Evolutionary conservation across 768 basidiomycete species (phyloP), one percentile per base, ranked within the genome.

Genomic region (Phallus indusiatus): DNA sequence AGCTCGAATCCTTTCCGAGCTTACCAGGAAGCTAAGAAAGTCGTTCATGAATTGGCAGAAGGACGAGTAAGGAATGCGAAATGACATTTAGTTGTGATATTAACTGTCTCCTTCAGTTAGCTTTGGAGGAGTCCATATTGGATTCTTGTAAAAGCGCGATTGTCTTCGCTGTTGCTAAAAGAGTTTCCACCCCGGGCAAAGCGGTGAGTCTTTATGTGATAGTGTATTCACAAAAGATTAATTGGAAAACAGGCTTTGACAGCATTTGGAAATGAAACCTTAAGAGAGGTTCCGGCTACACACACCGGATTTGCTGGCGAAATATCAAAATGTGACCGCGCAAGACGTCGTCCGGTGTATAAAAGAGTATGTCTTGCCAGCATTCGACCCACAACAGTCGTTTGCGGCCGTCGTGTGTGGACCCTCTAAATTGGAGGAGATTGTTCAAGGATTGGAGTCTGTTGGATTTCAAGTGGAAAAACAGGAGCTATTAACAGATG

Each of bases 121-220:
- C 80, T 46, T 74, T 99, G 9, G 88, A 92, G 42, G 79, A 85
- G 55, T 86, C 88, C 0, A 83, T 84, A 9, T 73, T 98, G 37
- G 94, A 97, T 64, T 88, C 90, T 0, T 91, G 94, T 5, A 93
- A 95, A 75, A 94, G 90, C 63, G 88, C 84, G 52, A 86, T 96
- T 62, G 94, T 96, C 4, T 97, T 85, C 66, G 77, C 78, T 8
- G 86, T 94, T 10, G 83, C 94, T 0, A 83, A 83, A 67, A 77
- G 79, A 49, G 88, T 95, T 20, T 86, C 93, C 18, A 95, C 92
- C 3, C 83, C 90, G 28, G 81, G 82, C n/a, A 81, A 86, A 64
- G 95, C 95, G 47, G 94, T 94, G 71, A 69, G 86, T 73, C 35
- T 21, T 50, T 42, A 28, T 28, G 2, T n/a, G 21, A 51, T 61